Percentiles rank a stretch among this genome's conserved stretches.
These are phyloP conservation scores for Isoetes engelmannii DNA, from an alignment of 83 land plant genomes.

Conservation along the genomic window DNA sequence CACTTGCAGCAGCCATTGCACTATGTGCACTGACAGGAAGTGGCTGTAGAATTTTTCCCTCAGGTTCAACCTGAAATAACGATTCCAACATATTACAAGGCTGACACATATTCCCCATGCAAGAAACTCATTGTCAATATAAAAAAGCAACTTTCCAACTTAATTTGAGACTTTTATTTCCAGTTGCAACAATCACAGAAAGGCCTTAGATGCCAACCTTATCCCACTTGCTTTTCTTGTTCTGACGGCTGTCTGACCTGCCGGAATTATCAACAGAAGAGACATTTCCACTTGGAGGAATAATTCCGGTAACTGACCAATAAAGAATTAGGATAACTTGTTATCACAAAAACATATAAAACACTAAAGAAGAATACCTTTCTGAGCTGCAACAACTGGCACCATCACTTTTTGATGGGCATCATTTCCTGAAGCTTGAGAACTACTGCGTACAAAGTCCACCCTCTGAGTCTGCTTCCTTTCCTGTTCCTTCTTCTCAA, in stretches of 20 bases:
- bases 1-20: slow-evolving; percentile 28
- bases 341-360: neutral
- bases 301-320: slow-evolving; percentile 8
- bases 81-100: slow-evolving; percentile 10
- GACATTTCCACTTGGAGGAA: slow-evolving; percentile 15
- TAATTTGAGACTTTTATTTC: neutral
- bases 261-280: slow-evolving; percentile 34
- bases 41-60: slow-evolving; percentile 31
- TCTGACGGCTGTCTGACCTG: slow-evolving; percentile 48
- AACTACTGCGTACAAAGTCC: slow-evolving; percentile 63
- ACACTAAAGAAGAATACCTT: slow-evolving; percentile 9
- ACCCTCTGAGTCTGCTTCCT: slow-evolving; percentile 62
- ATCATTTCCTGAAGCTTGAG: slow-evolving; percentile 34
- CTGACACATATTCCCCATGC: slow-evolving; percentile 11
- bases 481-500: slow-evolving; percentile 78
- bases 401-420: slow-evolving; percentile 24
- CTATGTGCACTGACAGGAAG: slow-evolving; percentile 35
- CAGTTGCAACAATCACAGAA: slow-evolving; percentile 6
- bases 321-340: neutral
- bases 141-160: slow-evolving; percentile 6
- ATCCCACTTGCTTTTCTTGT: slow-evolving; percentile 98
- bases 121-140: slow-evolving; percentile 7
- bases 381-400: slow-evolving; percentile 36
- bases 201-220: slow-evolving; percentile 40
- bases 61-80: slow-evolving; percentile 52